phyloP scores from a whole-genome alignment of 169 alveolate species.

The Toxoplasma gondii region DNA sequence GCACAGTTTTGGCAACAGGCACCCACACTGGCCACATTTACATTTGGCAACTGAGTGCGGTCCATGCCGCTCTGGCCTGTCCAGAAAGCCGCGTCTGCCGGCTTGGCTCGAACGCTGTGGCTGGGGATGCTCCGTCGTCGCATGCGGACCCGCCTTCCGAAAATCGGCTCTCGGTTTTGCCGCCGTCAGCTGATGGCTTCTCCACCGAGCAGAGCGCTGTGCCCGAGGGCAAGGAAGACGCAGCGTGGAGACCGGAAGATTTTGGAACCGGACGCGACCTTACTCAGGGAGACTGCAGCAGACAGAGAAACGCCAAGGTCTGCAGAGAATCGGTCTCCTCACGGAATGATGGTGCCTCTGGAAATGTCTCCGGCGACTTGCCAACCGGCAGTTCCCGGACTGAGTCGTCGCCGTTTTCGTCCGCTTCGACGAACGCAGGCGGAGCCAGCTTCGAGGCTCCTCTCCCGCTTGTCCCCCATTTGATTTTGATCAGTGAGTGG shows the following conservation, averaged over 20 bases:
- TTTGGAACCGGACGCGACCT: not conserved
- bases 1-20: constrained; percentile 14
- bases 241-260: not conserved
- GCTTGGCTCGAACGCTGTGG: not conserved
- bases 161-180: not conserved
- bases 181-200: no score
- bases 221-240: not conserved
- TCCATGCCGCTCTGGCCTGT: not conserved
- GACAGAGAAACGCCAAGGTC: not conserved
- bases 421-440: not conserved
- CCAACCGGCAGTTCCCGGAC: no score
- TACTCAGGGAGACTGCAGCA: not conserved
- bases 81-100: not conserved
- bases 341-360: not conserved
- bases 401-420: not conserved
- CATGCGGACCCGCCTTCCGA: not conserved
- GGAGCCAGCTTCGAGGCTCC: not conserved
- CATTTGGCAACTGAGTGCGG: not conserved
- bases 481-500: constrained; percentile 48
- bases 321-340: not conserved
- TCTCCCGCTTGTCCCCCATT: constrained; percentile 37
- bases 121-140: not conserved
- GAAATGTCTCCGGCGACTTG: not conserved
- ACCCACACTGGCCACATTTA: constrained; percentile 23
- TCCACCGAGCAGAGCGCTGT: not conserved